phyloP scores from a whole-genome alignment of 2,329 filamentous ascomycete genomes.

The Colletotrichum sp. region DNA sequence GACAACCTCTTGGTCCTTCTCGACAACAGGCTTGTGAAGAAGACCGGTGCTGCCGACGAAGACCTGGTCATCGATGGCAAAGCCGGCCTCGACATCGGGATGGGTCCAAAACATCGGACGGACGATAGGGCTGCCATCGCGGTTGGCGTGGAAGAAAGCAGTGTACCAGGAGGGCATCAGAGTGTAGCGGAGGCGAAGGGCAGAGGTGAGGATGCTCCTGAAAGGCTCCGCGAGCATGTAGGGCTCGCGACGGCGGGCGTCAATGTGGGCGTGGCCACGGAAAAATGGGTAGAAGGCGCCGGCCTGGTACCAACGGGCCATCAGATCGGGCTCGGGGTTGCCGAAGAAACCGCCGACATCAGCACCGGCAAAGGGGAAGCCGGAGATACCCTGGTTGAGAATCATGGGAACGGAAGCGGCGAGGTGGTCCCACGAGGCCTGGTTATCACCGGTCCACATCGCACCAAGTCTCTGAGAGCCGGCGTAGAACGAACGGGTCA shows the following conservation, averaged over 20 bases:
- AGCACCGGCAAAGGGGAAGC: constrained; percentile 92
- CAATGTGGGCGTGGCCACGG: constrained; percentile 95
- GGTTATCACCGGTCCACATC: constrained; percentile 99
- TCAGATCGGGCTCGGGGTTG: constrained; percentile 90
- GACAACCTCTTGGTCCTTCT: constrained; percentile 73
- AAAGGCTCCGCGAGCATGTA: constrained; percentile 88
- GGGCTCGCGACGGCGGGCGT: constrained; percentile 91
- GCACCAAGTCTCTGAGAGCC: constrained; percentile 89
- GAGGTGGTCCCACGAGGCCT: constrained; percentile 90
- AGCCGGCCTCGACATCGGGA: constrained; percentile 84
- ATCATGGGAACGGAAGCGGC: constrained; percentile 93
- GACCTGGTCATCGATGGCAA: constrained; percentile 89
- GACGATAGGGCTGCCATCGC: constrained; percentile 84
- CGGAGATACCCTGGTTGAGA: constrained; percentile 88
- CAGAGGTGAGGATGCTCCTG: constrained; percentile 83
- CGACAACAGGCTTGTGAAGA: constrained; percentile 88
- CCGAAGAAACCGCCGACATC: constrained; percentile 99
- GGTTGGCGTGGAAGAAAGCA: constrained; percentile 88
- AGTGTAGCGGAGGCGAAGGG: constrained; percentile 86
- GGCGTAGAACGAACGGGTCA: constrained; percentile 91
- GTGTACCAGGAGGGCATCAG: constrained; percentile 96
- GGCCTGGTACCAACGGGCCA: constrained; percentile 95
- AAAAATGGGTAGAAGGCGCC: constrained; percentile 98
- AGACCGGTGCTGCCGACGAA: constrained; percentile 89
- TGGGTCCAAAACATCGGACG: constrained; percentile 94